phyloP scores from a whole-genome alignment of 192 early-diverging fungal species.

The Linnemannia zychae region DNA sequence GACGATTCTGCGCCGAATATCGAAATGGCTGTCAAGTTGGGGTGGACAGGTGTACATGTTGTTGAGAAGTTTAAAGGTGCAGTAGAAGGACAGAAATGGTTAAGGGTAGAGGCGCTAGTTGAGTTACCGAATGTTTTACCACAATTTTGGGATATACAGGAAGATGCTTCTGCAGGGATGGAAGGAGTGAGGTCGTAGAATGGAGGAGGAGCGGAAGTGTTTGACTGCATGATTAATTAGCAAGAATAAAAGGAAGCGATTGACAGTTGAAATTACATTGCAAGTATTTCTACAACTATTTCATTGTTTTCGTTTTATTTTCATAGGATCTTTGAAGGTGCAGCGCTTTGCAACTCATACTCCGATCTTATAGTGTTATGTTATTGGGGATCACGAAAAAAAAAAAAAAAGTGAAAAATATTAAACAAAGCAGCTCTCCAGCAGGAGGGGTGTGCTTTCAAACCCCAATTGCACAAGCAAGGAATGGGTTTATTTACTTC shows the following conservation, averaged over 20 bases:
- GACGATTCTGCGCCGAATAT: constrained; percentile 71
- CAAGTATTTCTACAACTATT: not conserved
- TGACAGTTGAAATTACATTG: not conserved
- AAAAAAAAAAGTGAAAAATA: not conserved
- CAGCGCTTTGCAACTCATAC: not conserved
- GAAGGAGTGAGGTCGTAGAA: too few relatives aligned
- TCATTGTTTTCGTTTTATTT: not conserved
- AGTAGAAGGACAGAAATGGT: too few relatives aligned
- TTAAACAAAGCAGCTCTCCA: not conserved
- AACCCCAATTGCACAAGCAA: not conserved
- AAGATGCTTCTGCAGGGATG: too few relatives aligned
- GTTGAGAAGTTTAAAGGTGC: constrained; percentile 25
- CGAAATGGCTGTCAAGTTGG: constrained; percentile 64
- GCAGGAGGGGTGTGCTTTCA: not conserved
- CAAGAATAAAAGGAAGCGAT: not conserved
- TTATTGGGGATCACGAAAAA: not conserved
- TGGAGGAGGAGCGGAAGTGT: too few relatives aligned
- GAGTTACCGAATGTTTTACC: constrained; percentile 74
- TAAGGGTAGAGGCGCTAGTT: constrained; percentile 65
- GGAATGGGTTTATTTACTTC: not conserved
- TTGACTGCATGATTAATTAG: not conserved
- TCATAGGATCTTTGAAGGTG: not conserved
- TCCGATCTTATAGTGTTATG: not conserved
- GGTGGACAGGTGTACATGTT: constrained; percentile 63
- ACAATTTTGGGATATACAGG: constrained; percentile 60